Evolutionary conservation across 1,139 yeast species (phyloP), one percentile per base, ranked within the genome.

Genomic region (Nakaseomyces glabratus): DNA sequence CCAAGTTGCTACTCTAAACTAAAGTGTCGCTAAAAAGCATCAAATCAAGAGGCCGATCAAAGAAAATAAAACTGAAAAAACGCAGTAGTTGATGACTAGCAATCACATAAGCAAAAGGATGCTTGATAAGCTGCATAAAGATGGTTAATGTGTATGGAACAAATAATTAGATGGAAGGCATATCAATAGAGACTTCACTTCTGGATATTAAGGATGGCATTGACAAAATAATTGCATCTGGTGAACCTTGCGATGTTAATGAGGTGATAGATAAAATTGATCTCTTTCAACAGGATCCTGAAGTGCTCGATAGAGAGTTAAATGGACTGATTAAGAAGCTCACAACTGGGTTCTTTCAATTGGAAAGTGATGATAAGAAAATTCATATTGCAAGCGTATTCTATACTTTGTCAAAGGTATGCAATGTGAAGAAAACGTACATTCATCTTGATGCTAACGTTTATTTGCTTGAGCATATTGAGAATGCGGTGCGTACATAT

Each of bases 241-340:
- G n/a, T n/a, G 25, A 12, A 5, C 6, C 16, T 6, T 24, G 11
- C 11, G 28, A 24, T 24, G 10, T 24, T 6, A 6, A 8, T 14
- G 19, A 1, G 19, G 9, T 24, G 19, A 14, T 24, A 4, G 10
- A 15, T 10, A n/a, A 4, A 4, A 24, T 24, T 5, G 28, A 24
- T 24, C 19, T 15, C 19, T 24, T 24, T 14, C 28, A 24, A 14
- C 28, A 24, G 28, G 28, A 24, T 14, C 28, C 28, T 4, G 14
- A 18, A 19, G 19, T 7, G 4, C 19, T 24, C 10, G 15, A 11
- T 12, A 12, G 11, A 2, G 16, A 14, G 19, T 15, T 24, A 12
- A 15, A 19, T 24, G 28, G 28, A 4, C 11, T 24, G 4, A 15
- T 24, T 19, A 24, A 15, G 28, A 4, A 4, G 8, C 9, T 5